Evolutionary conservation across 2,329 filamentous ascomycete genomes (phyloP).

Genomic region (Pseudogymnoascus sp.): DNA sequence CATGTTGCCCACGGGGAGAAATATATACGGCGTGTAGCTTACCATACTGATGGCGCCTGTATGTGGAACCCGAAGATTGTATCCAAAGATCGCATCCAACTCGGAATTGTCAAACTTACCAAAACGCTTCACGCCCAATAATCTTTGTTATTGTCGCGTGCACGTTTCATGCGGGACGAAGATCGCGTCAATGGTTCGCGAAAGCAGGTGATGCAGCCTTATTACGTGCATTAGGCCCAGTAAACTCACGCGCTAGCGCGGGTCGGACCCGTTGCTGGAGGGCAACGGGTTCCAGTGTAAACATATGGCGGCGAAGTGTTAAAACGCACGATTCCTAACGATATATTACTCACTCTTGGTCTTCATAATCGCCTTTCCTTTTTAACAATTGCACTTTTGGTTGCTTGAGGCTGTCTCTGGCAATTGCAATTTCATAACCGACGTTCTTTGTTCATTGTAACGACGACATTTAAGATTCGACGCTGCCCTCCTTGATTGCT

Average conservation of each 20-base stretch:
- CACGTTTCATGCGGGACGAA: slow-evolving; percentile 19
- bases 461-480: not conserved
- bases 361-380: slow-evolving; percentile 3
- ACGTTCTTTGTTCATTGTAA: not conserved
- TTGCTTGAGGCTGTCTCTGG: not conserved
- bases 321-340: slow-evolving; percentile 6
- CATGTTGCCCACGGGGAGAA: not conserved
- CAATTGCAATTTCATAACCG: not conserved
- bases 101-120: slow-evolving; percentile 18
- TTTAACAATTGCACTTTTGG: not conserved
- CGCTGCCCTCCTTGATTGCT: not conserved
- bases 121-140: slow-evolving; percentile 23
- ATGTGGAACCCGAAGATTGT: not conserved
- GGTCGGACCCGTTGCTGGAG: not conserved
- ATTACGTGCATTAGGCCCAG: slow-evolving; percentile 18
- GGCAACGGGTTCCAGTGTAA: not conserved
- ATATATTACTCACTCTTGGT: slow-evolving; percentile 1
- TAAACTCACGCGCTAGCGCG: not conserved
- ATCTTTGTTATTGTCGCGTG: slow-evolving; percentile 22
- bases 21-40: slow-evolving; percentile 1
- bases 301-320: not conserved
- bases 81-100: not conserved
- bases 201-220: slow-evolving; percentile 10
- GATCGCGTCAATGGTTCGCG: slow-evolving; percentile 22
- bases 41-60: slow-evolving; percentile 2